Evolutionary conservation across 495 filamentous ascomycete species (phyloP), one percentile per base, ranked within the genome.

Genomic region (Penicillium bialowiezense): DNA sequence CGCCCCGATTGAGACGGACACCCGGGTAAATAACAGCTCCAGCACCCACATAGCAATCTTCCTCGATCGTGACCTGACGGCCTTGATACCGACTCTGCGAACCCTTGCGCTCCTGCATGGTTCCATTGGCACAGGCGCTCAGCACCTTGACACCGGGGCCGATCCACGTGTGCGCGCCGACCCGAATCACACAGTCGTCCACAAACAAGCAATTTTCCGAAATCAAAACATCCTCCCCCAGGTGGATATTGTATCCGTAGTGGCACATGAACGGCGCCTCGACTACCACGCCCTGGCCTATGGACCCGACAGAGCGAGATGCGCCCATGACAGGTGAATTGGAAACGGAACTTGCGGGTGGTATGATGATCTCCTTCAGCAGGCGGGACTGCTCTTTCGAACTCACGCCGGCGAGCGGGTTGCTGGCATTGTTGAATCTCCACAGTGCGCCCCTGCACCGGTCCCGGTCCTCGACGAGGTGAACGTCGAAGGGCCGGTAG

Each of bases 231-330:
- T 93, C 84, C 56, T 91, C 87, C 18, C 88, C 93, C 52, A 98
- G 85, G 31, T 79, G 78, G 55, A 97, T 87, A 58, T 98, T 97
- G 61, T 96, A 96, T 2, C 93, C 93, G 59, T 97, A 98, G 59
- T 96, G 90, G 66, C 93, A 97, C 29, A 76, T 85, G 64, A 98
- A 97, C 10, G 93, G 92, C 2, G 89, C 84, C 50, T 97, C 90
- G 33, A 98, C 88, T 32, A 83, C 77, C 7, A 88, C 86, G 41
- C 88, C 82, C 33, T 85, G 78, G 17, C 90, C 89, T 15, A 95
- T 83, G 26, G 78, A 77, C n/a, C 87, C 87, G 4, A 48, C 38
- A 15, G 63, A 57, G 21, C 62, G 65, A 32, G 61, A 44, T 7
- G 45, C 74, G 56, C 50, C 73, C 32, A 36, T 74, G 59, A 52